Percentiles rank a stretch among this genome's conserved stretches.
These are phyloP conservation scores for Fusarium armeniacum DNA, from an alignment of 2,329 filamentous ascomycete genomes.

Conservation along the genomic window DNA sequence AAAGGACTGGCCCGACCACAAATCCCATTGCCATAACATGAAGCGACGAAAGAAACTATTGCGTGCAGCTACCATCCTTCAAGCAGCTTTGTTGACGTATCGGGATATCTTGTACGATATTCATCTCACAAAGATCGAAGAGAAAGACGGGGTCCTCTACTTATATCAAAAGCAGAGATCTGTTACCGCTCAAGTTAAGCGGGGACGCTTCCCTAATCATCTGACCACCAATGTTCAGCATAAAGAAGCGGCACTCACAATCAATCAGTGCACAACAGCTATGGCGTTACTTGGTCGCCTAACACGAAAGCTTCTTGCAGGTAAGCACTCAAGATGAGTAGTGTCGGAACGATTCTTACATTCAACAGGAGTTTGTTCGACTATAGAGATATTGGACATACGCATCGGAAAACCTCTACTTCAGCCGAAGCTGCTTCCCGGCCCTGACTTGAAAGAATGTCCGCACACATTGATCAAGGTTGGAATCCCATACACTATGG, in stretches of 20 bases:
- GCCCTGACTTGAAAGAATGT: neutral
- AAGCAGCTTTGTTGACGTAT: neutral
- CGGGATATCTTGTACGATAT: neutral
- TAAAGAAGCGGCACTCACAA: conserved; percentile 2
- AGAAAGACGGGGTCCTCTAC: neutral
- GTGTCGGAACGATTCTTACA: neutral
- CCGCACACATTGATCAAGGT: neutral
- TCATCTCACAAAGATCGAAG: conserved; percentile 2
- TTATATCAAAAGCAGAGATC: conserved; percentile 1
- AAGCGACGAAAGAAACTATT: neutral
- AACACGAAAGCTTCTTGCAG: conserved; percentile 6
- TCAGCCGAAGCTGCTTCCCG: neutral
- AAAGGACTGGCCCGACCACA: neutral
- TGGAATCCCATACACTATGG: fast-evolving
- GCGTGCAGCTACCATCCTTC: neutral
- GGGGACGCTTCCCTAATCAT: neutral
- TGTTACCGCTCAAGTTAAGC: neutral
- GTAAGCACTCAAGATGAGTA: neutral
- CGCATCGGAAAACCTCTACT: neutral
- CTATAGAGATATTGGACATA: neutral
- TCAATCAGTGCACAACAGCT: conserved; percentile 11
- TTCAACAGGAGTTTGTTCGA: neutral
- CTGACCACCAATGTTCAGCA: neutral
- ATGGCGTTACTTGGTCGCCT: neutral
- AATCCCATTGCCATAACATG: neutral